These are phyloP conservation scores for Pseudopediastrum boryanum DNA, from an alignment of 139 green algal genomes.

Conservation along the genomic window DNA sequence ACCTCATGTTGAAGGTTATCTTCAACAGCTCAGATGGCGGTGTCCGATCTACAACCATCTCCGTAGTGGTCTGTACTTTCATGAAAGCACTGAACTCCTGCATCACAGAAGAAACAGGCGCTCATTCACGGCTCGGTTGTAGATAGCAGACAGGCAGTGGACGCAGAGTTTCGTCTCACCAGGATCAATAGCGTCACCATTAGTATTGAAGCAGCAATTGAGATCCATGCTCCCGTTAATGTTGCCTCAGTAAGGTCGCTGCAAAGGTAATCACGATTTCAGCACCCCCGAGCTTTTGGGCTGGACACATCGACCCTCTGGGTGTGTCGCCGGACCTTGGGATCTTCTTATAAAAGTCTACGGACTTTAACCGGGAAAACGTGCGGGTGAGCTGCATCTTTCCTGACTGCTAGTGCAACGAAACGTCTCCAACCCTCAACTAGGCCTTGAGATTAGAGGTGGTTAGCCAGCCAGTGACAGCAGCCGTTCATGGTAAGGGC, in stretches of 20 bases:
- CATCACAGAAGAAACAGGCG: neutral
- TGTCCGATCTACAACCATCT: constrained; percentile 91
- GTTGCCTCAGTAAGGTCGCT: constrained; percentile 96
- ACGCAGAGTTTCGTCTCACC: too few species aligned
- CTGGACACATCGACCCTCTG: neutral
- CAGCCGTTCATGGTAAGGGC: neutral
- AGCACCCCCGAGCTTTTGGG: neutral
- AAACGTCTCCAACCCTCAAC: too few species aligned
- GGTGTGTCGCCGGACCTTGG: constrained; percentile 6
- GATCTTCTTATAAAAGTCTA: constrained; percentile 41
- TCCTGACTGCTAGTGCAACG: too few species aligned
- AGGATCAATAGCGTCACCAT: constrained; percentile 86
- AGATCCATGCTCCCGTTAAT: constrained; percentile 87
- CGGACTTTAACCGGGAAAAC: constrained; percentile 9
- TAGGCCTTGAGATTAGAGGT: neutral
- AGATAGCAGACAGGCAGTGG: neutral
- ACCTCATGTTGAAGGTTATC: constrained; percentile 98
- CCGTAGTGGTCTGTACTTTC: constrained; percentile 57
- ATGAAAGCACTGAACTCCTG: constrained; percentile 15
- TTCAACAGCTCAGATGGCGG: constrained; percentile 90
- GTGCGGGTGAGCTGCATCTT: constrained; percentile 14
- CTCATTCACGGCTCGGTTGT: neutral
- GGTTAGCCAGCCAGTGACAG: neutral
- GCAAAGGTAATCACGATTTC: constrained; percentile 8
- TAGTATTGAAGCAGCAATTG: constrained; percentile 78